These are phyloP conservation scores for Protoeuglena noctilucae DNA, from an alignment of 139 green algal species.

Conservation along the genomic window DNA sequence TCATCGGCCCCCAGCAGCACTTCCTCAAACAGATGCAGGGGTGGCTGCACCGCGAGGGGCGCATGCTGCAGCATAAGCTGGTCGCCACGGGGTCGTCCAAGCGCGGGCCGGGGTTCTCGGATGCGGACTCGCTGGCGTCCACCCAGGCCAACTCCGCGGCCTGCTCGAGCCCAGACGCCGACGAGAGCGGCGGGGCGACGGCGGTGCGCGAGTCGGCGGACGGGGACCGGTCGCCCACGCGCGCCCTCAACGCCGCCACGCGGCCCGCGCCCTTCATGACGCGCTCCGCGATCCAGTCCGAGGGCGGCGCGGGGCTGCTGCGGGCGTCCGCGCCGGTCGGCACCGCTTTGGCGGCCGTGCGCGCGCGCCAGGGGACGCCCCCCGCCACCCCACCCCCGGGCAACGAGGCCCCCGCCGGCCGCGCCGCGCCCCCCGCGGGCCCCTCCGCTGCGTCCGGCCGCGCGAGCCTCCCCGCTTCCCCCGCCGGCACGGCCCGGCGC, in stretches of 20 bases:
- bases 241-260: not conserved
- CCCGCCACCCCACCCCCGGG: not conserved
- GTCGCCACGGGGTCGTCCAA: not conserved
- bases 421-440: too few species aligned
- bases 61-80: slow-evolving; percentile 7
- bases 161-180: not conserved
- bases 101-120: slow-evolving; percentile 4
- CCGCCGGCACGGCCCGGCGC: not conserved
- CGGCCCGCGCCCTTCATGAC: not conserved
- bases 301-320: not conserved
- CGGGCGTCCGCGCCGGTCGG: not conserved
- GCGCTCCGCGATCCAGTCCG: not conserved
- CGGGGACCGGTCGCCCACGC: not conserved
- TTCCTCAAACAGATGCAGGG: slow-evolving; percentile 53
- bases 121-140: not conserved
- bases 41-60: slow-evolving; percentile 30
- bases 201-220: not conserved
- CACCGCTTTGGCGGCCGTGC: not conserved
- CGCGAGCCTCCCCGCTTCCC: not conserved
- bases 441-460: too few species aligned
- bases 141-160: not conserved
- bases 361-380: not conserved
- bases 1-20: slow-evolving; percentile 87
- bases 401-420: not conserved
- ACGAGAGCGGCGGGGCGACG: not conserved